A percentile compares a stretch with the other conserved stretches of the same genome.
Evolutionary conservation across 140 eudicot genomes (phyloP).

Genomic region (Bidens hawaiensis): DNA sequence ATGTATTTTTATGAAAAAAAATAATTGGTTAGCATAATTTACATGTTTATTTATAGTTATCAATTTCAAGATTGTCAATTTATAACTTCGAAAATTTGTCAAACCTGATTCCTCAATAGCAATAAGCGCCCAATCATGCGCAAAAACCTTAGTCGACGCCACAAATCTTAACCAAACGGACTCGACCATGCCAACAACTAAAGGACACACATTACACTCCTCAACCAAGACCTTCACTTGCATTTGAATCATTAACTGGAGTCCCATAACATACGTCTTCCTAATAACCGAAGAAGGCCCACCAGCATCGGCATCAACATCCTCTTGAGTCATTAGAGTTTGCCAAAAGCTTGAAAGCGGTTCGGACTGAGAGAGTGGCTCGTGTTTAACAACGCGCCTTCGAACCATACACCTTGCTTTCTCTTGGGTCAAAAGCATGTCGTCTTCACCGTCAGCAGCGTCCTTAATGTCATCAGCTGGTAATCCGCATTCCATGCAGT

Average conservation of each 20-base stretch:
- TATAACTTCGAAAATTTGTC: no score
- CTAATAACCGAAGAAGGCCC: slow-evolving; percentile 48
- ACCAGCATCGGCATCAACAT: slow-evolving; percentile 9
- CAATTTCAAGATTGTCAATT: no score
- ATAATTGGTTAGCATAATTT: no score
- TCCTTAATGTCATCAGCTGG: slow-evolving; percentile 46
- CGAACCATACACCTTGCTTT: slow-evolving; percentile 15
- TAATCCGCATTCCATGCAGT: slow-evolving; percentile 49
- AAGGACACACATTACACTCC: slow-evolving; percentile 45
- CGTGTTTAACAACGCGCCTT: slow-evolving; percentile 20
- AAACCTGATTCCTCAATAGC: no score
- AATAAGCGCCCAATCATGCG: no score
- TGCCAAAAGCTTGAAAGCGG: slow-evolving; percentile 39
- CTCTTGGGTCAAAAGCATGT: slow-evolving; percentile 21
- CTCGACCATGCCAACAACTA: slow-evolving; percentile 44
- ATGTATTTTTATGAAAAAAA: no score
- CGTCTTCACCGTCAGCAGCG: slow-evolving; percentile 43
- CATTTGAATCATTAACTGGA: slow-evolving; percentile 59
- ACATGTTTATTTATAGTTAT: no score
- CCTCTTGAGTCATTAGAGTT: slow-evolving; percentile 18
- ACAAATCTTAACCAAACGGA: slow-evolving; percentile 58
- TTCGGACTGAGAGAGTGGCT: slow-evolving; percentile 39
- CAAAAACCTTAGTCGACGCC: slow-evolving; percentile 39
- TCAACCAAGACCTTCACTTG: slow-evolving; percentile 67
- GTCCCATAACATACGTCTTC: slow-evolving; percentile 59